These are phyloP conservation scores for Discostella stelligeroides DNA, from an alignment of 108 stramenopile species.

Conservation along the genomic window DNA sequence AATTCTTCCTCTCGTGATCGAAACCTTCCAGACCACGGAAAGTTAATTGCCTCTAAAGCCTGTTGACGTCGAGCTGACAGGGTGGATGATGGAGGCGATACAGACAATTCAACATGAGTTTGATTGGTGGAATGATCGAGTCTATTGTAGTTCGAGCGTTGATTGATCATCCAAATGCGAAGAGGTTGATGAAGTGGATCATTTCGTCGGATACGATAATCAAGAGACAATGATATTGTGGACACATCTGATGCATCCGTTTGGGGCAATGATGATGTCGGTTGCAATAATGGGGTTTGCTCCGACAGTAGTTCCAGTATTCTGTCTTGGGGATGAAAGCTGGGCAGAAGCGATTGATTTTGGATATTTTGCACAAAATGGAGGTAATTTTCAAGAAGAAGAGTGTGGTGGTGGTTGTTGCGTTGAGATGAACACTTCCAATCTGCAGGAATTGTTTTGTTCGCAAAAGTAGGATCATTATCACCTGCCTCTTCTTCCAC, in stretches of 20 bases:
- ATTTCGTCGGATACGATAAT: conserved; percentile 39
- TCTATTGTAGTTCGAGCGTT: conserved; percentile 46
- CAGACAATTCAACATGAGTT: not conserved
- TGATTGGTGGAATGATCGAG: conserved; percentile 15
- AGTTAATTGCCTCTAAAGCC: conserved; percentile 43
- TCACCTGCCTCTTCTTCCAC: not conserved
- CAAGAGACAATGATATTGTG: conserved; percentile 16
- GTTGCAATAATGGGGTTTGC: conserved; percentile 4
- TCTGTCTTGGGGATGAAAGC: conserved; percentile 48
- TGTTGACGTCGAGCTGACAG: conserved; percentile 38
- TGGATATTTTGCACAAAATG: conserved; percentile 40
- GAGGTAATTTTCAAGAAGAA: conserved; percentile 36
- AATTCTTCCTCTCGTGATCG: conserved; percentile 39
- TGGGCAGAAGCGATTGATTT: conserved; percentile 30
- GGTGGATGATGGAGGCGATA: conserved; percentile 1
- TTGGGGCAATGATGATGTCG: not conserved
- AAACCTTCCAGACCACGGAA: conserved; percentile 48
- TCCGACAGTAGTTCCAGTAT: conserved; percentile 30
- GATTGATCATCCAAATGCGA: conserved; percentile 50
- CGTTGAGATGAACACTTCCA: not conserved
- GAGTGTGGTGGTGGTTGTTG: conserved; percentile 11
- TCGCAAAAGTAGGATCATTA: not conserved
- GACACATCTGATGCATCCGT: not conserved
- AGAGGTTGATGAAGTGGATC: conserved; percentile 38
- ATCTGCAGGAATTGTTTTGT: conserved; percentile 1